phyloP scores from a whole-genome alignment of 768 basidiomycete species.

The Hypsizygus marmoreus region DNA sequence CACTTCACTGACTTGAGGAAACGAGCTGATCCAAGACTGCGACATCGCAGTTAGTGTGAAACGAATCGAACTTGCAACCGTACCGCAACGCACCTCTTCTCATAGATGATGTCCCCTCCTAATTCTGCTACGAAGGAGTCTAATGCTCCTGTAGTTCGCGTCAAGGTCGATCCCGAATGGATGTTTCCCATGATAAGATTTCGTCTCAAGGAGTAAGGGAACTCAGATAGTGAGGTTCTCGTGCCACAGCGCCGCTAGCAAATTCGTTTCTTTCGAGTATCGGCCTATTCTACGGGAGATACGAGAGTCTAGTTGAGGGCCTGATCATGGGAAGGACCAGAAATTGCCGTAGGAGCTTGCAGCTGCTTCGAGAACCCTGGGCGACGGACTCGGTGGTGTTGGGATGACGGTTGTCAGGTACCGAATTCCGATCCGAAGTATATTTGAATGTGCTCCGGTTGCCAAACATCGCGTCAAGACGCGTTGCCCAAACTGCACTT shows the following conservation, averaged over 20 bases:
- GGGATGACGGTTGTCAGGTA: neutral
- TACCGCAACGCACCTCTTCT: slow-evolving; percentile 76
- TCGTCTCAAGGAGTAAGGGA: neutral
- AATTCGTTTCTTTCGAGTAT: no score
- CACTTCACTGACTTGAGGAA: slow-evolving; percentile 84
- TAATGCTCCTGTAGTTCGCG: slow-evolving; percentile 75
- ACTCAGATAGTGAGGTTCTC: no score
- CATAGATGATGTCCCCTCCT: slow-evolving; percentile 84
- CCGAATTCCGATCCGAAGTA: slow-evolving; percentile 1
- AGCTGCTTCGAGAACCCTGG: no score
- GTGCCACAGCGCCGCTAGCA: no score
- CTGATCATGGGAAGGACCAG: no score
- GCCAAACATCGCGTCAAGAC: neutral
- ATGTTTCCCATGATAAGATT: slow-evolving; percentile 69
- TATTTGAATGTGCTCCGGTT: neutral
- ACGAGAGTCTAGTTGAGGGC: no score
- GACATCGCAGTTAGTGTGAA: neutral
- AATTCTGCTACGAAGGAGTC: slow-evolving; percentile 93
- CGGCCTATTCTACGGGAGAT: no score
- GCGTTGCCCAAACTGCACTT: neutral
- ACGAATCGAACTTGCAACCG: neutral
- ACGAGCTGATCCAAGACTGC: slow-evolving; percentile 28
- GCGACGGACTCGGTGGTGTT: no score
- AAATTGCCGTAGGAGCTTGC: no score
- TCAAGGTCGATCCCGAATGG: slow-evolving; percentile 69